Base-by-base conservation (phyloP, 208 protist genomes). In the Naegleria gruberi region DNA sequence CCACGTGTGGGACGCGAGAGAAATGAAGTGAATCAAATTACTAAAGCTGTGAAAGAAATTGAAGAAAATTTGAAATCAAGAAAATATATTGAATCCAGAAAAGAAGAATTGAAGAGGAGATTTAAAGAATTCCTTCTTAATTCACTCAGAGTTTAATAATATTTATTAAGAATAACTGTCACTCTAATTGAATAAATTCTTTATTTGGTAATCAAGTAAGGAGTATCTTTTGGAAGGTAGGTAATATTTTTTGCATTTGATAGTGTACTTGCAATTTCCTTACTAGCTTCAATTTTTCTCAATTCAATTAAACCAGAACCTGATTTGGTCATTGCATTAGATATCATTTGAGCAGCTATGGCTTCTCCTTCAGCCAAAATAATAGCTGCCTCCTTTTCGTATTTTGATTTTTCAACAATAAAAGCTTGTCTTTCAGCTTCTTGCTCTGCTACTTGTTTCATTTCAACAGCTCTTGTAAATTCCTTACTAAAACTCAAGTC, bases 361-460 rank as follows among this genome's bases (percentile, higher is more conserved):
- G 96, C 95, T 93, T 98, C 97, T 89, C 97, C 97, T 92, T 97
- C 92, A 0, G 97, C 97, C 51, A 97, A 93, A 89, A 98, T 93
- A 92, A 98, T 96, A 3, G 94, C 94, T 5, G 96, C 96, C 91
- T 97, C 92, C 92, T 97, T 98, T 92, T 99, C 97, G 90, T 98
- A 96, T 91, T 97, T 93, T 34, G 96, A 95, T 91, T 98, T 97
- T 92, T 98, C 95, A 17, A 99, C 97, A 85, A 96, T 93, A 92
- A 97, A 99, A 91, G 97, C 97, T 55, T 96, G 95, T 19, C 97
- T 95, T 94, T 99, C 97, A 4, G 97, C 97, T 93, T 97, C 97
- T 93, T 99, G 97, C 94, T 99, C 97, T 1, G 97, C 97, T 85
- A 98, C 96, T 93, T 99, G 97, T 93, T 99, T 99, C 87, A 95